A percentile compares a stretch with the other conserved stretches of the same genome.
Conservation (phyloP, 2,329 filamentous ascomycete genomes). For the Monilinia polystroma region DNA sequence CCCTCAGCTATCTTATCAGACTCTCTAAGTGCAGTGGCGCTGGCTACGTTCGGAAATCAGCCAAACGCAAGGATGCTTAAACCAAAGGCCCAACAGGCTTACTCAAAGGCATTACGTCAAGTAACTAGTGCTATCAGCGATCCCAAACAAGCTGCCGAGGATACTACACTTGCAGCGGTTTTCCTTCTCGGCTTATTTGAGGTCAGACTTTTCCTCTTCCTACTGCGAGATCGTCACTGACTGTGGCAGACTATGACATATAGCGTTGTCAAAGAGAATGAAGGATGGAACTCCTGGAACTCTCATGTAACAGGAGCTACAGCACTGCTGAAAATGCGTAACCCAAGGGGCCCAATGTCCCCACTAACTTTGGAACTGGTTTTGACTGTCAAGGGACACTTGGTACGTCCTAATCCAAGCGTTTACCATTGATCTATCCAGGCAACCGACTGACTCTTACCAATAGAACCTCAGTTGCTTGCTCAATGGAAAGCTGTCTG, state of each 20-base stretch:
- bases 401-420: conserved; percentile 1
- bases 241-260: conserved; percentile 11
- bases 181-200: conserved; percentile 20
- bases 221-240: background rate
- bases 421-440: background rate
- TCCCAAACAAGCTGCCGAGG: conserved; percentile 12
- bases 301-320: conserved; percentile 17
- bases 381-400: conserved; percentile 11
- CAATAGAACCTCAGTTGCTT: conserved; percentile 15
- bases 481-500: conserved; percentile 16
- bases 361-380: conserved; percentile 18
- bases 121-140: conserved; percentile 14
- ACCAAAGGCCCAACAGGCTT: conserved; percentile 21
- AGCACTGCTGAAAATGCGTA: conserved; percentile 17
- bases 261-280: conserved; percentile 14
- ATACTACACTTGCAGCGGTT: conserved; percentile 21
- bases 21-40: conserved; percentile 8
- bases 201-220: background rate
- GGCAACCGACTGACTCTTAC: background rate
- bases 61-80: conserved; percentile 21
- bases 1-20: conserved; percentile 17
- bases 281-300: conserved; percentile 22
- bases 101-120: conserved; percentile 19
- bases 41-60: conserved; percentile 21
- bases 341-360: conserved; percentile 16